Evolutionary conservation across 148 eudicot species (phyloP).

Genomic region (Selenicereus undatus): DNA sequence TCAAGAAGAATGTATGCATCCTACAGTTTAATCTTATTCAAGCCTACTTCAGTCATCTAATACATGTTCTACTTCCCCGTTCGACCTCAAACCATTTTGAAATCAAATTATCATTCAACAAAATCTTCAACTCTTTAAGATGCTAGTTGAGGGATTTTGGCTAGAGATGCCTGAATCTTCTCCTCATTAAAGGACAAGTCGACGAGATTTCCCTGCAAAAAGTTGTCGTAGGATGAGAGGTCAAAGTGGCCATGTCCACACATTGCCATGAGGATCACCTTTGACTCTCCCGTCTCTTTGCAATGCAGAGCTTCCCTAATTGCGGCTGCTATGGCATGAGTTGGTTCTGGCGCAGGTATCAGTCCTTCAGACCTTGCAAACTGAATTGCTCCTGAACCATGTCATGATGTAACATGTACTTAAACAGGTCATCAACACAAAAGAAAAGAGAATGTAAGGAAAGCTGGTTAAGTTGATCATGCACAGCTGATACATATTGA

Average conservation of each 20-base stretch:
- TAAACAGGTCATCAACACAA: not conserved
- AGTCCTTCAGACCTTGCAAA: slow-evolving; percentile 93
- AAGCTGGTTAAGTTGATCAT: not conserved
- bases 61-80: too few relatives aligned
- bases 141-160: slow-evolving; percentile 50
- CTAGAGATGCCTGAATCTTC: slow-evolving; percentile 52
- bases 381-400: slow-evolving; percentile 70
- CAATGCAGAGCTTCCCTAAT: slow-evolving; percentile 94
- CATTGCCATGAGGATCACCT: slow-evolving; percentile 94
- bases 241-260: slow-evolving; percentile 98
- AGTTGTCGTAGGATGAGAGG: slow-evolving; percentile 77
- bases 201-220: slow-evolving; percentile 65
- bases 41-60: not conserved
- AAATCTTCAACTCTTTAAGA: slow-evolving; percentile 7
- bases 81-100: too few relatives aligned
- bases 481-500: too few relatives aligned
- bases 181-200: slow-evolving; percentile 68
- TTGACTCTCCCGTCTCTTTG: slow-evolving; percentile 81
- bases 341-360: slow-evolving; percentile 95
- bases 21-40: not conserved
- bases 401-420: not conserved
- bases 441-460: too few relatives aligned
- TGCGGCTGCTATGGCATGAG: slow-evolving; percentile 89
- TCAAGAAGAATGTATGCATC: not conserved
- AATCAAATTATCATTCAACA: too few relatives aligned